Conservation (phyloP, 202 grass and related monocot species). For the Musa balbisiana region DNA sequence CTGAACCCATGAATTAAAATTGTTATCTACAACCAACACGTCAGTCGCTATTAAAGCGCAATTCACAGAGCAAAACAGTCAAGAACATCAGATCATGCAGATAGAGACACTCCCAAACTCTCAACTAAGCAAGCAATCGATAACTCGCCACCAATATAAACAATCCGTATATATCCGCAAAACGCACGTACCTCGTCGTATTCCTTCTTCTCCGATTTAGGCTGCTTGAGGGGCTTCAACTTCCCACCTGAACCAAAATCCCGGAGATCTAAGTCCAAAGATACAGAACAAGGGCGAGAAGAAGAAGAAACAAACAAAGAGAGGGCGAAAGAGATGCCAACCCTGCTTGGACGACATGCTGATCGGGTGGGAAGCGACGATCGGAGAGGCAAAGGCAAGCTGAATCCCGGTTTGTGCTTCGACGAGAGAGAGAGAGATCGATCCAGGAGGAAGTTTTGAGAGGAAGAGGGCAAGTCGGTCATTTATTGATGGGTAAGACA, state of each 20-base stretch:
- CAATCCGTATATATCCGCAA: neutral
- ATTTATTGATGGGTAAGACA: too few relatives aligned
- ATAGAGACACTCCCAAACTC: neutral
- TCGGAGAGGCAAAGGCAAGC: too few relatives aligned
- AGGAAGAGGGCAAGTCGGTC: too few relatives aligned
- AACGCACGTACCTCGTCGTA: conserved; percentile 64
- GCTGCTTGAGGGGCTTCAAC: conserved; percentile 69
- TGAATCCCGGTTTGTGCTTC: too few relatives aligned
- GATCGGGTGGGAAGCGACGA: too few relatives aligned
- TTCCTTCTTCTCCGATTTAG: conserved; percentile 76
- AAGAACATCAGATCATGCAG: too few relatives aligned
- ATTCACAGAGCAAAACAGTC: neutral
- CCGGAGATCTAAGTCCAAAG: neutral
- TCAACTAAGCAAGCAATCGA: neutral
- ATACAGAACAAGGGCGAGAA: neutral
- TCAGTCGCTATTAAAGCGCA: neutral
- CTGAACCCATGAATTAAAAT: too few relatives aligned
- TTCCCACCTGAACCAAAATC: conserved; percentile 63
- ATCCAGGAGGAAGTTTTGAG: too few relatives aligned
- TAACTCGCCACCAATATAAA: neutral
- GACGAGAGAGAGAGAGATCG: too few relatives aligned
- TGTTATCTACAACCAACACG: too few relatives aligned
- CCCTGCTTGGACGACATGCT: conserved; percentile 47
- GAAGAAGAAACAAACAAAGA: neutral
- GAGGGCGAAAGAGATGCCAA: neutral